Evolutionary conservation across 805 yeast genomes (phyloP), one percentile per base, ranked within the genome.

Genomic region (Monosporozyma yasuniensis): DNA sequence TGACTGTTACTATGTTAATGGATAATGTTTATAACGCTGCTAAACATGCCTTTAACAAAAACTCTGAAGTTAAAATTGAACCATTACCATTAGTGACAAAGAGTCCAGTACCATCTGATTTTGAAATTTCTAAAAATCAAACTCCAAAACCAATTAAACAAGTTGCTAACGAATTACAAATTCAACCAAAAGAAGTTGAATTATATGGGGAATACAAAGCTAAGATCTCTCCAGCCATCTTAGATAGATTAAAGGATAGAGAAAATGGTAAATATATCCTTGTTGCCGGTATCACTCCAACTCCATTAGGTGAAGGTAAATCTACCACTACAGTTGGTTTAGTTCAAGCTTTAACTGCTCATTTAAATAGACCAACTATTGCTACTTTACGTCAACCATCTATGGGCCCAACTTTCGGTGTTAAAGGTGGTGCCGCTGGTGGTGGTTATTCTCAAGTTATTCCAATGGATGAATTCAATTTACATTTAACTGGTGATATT

Each of bases 381-480:
- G 99, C 98, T 48, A 89, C 87, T 61, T 96, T 91, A 47, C 85
- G 99, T 68, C 99, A 91, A 68, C 98, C 98, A 27, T 85, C 95
- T 9, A 88, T 91, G 96, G 98, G 98, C 38, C 99, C 99, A 47
- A 91, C 98, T 18, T 91, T 91, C 61, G 99, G 99, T 68, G 89
- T 91, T 61, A 91, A 91, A 72, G 99, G 99, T 63, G 98, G 98
- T 69, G 99, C 99, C 51, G 98, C 98, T 18, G 99, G 99, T 60
- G 99, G 98, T 65, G 98, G 98, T 45, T 91, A 89, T 69, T 79
- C 98, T 2, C 98, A 91, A 72, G 98, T 91, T 44, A 90, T 91
- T 60, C 98, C 98, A 47, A 91, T 91, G 97, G 99, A 91, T 69
- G 97, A 91, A 71, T 91, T 91, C 76, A 91, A 93, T 73, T 80